A percentile compares a stretch with the other conserved stretches of the same genome.
Evolutionary conservation across 2,329 filamentous ascomycete genomes (phyloP).

Genomic region (Fusarium setosum): DNA sequence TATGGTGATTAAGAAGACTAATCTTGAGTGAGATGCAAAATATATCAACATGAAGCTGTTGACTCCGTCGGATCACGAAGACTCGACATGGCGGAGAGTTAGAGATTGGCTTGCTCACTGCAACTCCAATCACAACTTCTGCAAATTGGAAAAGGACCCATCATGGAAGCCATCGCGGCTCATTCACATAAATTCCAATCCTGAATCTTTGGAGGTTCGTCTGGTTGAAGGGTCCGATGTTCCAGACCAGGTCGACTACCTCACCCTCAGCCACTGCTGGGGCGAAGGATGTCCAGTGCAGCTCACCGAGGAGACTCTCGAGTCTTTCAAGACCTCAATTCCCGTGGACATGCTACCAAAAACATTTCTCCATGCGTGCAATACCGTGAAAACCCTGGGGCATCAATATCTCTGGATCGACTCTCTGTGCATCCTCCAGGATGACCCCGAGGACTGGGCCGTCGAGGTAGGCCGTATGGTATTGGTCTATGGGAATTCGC

Average conservation of each 20-base stretch:
- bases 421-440: slow-evolving; percentile 30
- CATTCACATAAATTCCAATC: neutral
- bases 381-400: neutral
- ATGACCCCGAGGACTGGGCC: slow-evolving; percentile 18
- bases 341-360: neutral
- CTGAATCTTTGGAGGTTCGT: neutral
- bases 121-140: neutral
- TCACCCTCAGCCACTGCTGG: slow-evolving; percentile 12
- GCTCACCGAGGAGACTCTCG: neutral
- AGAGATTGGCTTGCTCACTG: slow-evolving; percentile 12
- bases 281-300: neutral
- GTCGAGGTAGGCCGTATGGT: slow-evolving; percentile 9
- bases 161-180: slow-evolving; percentile 11
- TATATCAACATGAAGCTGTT: neutral
- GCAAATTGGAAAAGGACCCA: neutral
- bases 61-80: neutral
- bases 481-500: slow-evolving; percentile 1
- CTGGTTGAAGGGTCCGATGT: neutral
- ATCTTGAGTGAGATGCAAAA: neutral
- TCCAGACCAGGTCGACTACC: neutral
- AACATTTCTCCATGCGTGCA: slow-evolving; percentile 11
- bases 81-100: neutral
- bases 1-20: no score
- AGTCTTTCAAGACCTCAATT: neutral
- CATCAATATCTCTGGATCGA: slow-evolving; percentile 30